These are phyloP conservation scores for Galerina marginata DNA, from an alignment of 768 basidiomycete genomes.

Conservation along the genomic window DNA sequence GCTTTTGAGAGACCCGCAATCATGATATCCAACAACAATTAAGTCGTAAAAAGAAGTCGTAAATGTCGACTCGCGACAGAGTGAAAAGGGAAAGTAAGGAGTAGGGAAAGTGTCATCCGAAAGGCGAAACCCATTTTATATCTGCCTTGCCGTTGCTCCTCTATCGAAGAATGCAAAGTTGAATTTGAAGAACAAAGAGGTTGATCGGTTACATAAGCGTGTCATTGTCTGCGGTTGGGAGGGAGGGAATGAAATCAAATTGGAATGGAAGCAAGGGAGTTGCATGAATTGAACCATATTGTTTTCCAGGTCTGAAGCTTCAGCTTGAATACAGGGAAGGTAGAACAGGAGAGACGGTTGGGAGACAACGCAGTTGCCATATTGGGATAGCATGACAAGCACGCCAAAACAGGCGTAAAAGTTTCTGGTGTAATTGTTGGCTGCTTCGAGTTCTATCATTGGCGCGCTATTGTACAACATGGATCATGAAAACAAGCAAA, in stretches of 20 bases:
- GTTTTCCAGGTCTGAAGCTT: not conserved
- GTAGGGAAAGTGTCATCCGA: slow-evolving; percentile 4
- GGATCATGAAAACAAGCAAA: not conserved
- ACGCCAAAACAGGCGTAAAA: slow-evolving; percentile 27
- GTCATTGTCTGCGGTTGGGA: slow-evolving; percentile 24
- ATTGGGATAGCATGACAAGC: slow-evolving; percentile 15
- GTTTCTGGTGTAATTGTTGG: slow-evolving; percentile 7
- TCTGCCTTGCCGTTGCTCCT: not conserved
- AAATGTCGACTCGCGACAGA: slow-evolving; percentile 30
- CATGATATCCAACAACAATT: slow-evolving; percentile 47
- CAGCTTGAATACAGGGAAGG: too few species aligned
- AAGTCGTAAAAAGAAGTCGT: slow-evolving; percentile 19
- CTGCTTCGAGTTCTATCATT: not conserved
- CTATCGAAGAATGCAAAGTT: slow-evolving; percentile 5
- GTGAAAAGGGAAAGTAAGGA: slow-evolving; percentile 5
- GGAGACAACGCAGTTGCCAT: not conserved
- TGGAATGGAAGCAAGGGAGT: not conserved
- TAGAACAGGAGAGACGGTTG: not conserved
- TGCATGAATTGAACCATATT: not conserved
- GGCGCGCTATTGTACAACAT: not conserved
- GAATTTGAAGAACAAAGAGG: slow-evolving; percentile 26
- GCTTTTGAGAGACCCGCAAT: slow-evolving; percentile 74
- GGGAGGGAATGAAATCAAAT: slow-evolving; percentile 6
- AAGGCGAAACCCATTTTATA: slow-evolving; percentile 15
- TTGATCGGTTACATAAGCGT: slow-evolving; percentile 24